Evolutionary conservation across 495 filamentous ascomycete species (phyloP), one percentile per base, ranked within the genome.

Genomic region (Penicillium maclennaniae): DNA sequence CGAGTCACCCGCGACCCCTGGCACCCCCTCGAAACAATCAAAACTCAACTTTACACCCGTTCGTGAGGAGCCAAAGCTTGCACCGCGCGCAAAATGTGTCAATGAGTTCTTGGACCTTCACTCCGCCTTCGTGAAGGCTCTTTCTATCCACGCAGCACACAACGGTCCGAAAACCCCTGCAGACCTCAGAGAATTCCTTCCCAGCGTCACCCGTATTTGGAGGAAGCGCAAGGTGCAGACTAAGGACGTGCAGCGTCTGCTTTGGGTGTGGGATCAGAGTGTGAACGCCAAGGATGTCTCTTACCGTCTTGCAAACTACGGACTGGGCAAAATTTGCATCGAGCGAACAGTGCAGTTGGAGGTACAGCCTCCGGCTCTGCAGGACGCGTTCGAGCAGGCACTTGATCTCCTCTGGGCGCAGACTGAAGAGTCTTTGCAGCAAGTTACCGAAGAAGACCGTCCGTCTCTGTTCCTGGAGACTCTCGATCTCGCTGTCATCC

Each of bases 221-320:
- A 75, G 71, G 58, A 77, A 76, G 54, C 66, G 75, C 45, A 76
- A 76, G 58, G 75, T 78, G 25, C 61, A 69, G 31, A 53, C 61
- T 4, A 71, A 71, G 50, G 75, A 78, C 52, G 14, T 78, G 47
- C 75, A 77, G 49, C 69, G 71, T 28, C 37, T 78, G 7, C 31
- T 78, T 6, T 73, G 73, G 67, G 58, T 76, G 2, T 70, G 66
- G 69, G 68, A 70, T 12, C 67, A 69, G 42, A 60, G 62, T 28
- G 26, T 57, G 43, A 55, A 60, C 15, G 53, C 60, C 14, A 55
- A 44, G 21, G 49, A 59, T 19, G 37, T 65, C 14, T 56, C 54
- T 7, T 74, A 66, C 49, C 71, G 69, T 16, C 49, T 76, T 36
- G 72, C 71, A 28, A 76, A 76, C 47, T 76, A 76, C 55, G 72